Conservation (phyloP, 192 early-diverging fungal species). For the Dispira simplex region DNA sequence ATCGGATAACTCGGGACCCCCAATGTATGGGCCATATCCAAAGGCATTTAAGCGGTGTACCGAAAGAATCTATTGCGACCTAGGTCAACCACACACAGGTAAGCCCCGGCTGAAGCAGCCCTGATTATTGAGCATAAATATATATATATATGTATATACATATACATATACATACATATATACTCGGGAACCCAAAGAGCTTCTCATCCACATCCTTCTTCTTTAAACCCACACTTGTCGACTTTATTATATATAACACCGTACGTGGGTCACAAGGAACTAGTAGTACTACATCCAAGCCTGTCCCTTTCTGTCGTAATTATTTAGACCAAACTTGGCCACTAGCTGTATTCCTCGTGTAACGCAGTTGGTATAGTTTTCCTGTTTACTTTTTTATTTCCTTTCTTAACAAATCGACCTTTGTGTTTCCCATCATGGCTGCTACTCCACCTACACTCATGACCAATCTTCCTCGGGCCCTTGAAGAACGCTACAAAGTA, state of each 20-base stretch:
- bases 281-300: neutral
- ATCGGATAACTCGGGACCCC: too few species aligned
- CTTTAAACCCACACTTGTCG: neutral
- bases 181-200: too few species aligned
- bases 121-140: too few species aligned
- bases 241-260: neutral
- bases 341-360: neutral
- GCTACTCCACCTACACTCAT: neutral
- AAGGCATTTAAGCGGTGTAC: too few species aligned
- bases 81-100: too few species aligned
- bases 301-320: neutral
- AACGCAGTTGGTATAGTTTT: neutral
- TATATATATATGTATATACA: too few species aligned
- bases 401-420: neutral
- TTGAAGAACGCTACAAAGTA: constrained; percentile 47
- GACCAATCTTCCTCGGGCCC: constrained; percentile 29
- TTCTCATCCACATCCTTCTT: neutral
- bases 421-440: neutral
- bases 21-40: too few species aligned
- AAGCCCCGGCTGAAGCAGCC: too few species aligned
- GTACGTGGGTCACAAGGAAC: neutral
- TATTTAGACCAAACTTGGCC: neutral
- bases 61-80: too few species aligned
- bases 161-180: too few species aligned
- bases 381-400: neutral